Evolutionary conservation across 495 filamentous ascomycete genomes (phyloP).

Genomic region (Staphylotrichum longicolle): DNA sequence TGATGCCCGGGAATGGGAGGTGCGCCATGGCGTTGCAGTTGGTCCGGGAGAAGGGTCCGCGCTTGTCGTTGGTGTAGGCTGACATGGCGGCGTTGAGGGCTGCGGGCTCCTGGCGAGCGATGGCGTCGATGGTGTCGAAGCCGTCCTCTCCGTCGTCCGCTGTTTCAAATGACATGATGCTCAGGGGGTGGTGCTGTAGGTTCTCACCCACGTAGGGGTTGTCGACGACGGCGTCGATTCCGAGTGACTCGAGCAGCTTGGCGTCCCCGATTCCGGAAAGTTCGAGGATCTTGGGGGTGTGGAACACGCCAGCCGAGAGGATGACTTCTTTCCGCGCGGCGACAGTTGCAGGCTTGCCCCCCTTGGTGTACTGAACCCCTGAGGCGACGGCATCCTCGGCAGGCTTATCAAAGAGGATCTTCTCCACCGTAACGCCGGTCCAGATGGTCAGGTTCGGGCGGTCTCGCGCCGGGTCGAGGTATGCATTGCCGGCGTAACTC

Average conservation of each 20-base stretch:
- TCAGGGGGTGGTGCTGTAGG: conserved; percentile 25
- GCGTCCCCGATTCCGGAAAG: conserved; percentile 41
- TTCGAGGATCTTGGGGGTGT: conserved; percentile 53
- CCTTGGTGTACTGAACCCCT: conserved; percentile 47
- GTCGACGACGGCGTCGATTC: conserved; percentile 48
- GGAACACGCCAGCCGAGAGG: conserved; percentile 50
- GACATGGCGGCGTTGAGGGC: conserved; percentile 45
- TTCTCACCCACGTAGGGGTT: conserved; percentile 52
- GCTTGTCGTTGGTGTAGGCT: conserved; percentile 10
- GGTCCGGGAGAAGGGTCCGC: conserved; percentile 49
- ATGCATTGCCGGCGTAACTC: conserved; percentile 33
- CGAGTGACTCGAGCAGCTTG: conserved; percentile 33
- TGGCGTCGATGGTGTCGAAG: conserved; percentile 71
- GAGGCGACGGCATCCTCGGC: conserved; percentile 24
- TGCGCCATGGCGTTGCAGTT: conserved; percentile 75
- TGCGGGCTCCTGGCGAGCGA: conserved; percentile 60
- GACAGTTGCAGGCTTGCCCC: conserved; percentile 44
- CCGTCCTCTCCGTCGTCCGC: conserved; percentile 35
- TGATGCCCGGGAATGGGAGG: conserved; percentile 41
- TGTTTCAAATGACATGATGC: conserved; percentile 12
- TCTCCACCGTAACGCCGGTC: conserved; percentile 39
- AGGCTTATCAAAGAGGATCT: conserved; percentile 40
- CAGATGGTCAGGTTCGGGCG: conserved; percentile 42
- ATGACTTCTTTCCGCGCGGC: conserved; percentile 52
- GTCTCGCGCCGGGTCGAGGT: conserved; percentile 26